Conservation (phyloP, 768 basidiomycete genomes). For the Hydnum rufescens region DNA sequence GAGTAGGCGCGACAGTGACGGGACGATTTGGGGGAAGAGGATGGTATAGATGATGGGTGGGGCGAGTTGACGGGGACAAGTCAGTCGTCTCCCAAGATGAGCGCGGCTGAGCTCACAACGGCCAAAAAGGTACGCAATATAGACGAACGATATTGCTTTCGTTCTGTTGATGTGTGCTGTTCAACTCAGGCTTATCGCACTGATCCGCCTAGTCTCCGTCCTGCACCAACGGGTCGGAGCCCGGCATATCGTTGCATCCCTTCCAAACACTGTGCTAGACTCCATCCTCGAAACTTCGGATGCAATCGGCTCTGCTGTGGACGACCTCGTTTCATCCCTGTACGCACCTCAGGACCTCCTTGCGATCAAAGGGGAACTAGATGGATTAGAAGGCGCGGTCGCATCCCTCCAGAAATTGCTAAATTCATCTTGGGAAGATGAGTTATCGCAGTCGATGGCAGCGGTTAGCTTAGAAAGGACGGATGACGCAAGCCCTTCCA, state of each 20-base stretch:
- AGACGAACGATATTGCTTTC: neutral
- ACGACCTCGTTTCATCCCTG: slow-evolving; percentile 10
- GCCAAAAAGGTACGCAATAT: slow-evolving; percentile 5
- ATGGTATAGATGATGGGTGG: slow-evolving; percentile 1
- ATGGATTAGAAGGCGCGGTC: too few relatives aligned
- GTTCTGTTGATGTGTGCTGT: neutral
- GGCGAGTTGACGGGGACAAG: slow-evolving; percentile 2
- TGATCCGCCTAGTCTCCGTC: slow-evolving; percentile 1
- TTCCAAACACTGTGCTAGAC: slow-evolving; percentile 2
- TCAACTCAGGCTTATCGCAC: neutral
- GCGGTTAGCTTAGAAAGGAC: too few relatives aligned
- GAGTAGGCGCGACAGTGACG: neutral
- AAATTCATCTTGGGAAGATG: too few relatives aligned
- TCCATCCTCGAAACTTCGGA: neutral
- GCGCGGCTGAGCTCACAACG: slow-evolving; percentile 2
- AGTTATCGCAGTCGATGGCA: too few relatives aligned
- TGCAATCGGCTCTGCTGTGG: slow-evolving; percentile 2
- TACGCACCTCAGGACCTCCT: too few relatives aligned
- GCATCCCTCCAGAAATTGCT: too few relatives aligned
- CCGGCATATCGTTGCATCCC: slow-evolving; percentile 5
- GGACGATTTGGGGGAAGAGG: neutral
- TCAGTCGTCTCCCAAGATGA: slow-evolving; percentile 2
- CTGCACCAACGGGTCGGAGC: neutral
- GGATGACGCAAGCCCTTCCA: too few relatives aligned
- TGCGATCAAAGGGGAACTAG: too few relatives aligned